A percentile compares a stretch with the other conserved stretches of the same genome.
These are phyloP conservation scores for Neocallimastix lanati DNA, from an alignment of 192 early-diverging fungal genomes.

Conservation along the genomic window DNA sequence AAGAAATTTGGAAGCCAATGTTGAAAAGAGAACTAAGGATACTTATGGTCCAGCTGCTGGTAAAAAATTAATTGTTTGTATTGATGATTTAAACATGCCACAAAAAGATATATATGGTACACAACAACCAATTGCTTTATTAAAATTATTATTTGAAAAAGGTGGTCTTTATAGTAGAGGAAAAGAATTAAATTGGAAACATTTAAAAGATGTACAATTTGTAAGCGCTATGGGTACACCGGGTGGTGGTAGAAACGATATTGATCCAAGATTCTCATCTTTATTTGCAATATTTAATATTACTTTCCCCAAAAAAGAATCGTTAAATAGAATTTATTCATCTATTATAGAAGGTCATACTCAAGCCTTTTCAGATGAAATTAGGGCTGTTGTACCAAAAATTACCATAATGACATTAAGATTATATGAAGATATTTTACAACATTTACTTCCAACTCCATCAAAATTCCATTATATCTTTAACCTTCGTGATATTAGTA, in stretches of 20 bases:
- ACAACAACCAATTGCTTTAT: constrained; percentile 37
- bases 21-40: constrained; percentile 41
- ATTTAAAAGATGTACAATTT: constrained; percentile 38
- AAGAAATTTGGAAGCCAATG: constrained; percentile 35
- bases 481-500: constrained; percentile 39
- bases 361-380: constrained; percentile 19
- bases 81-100: constrained; percentile 44
- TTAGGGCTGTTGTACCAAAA: constrained; percentile 6
- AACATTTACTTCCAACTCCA: constrained; percentile 36
- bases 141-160: constrained; percentile 34
- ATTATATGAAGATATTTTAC: constrained; percentile 28
- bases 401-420: constrained; percentile 5
- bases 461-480: constrained; percentile 48
- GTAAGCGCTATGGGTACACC: constrained; percentile 40
- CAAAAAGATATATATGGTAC: constrained; percentile 44
- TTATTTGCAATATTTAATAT: constrained; percentile 40
- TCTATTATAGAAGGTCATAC: constrained; percentile 32
- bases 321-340: constrained; percentile 27
- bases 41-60: constrained; percentile 35
- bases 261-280: constrained; percentile 34
- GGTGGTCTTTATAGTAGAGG: constrained; percentile 37
- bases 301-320: constrained; percentile 36
- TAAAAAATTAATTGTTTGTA: constrained; percentile 28
- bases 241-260: constrained; percentile 39
- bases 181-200: constrained; percentile 43